phyloP scores from a whole-genome alignment of 345 rosid species.

The Salix caprea region DNA sequence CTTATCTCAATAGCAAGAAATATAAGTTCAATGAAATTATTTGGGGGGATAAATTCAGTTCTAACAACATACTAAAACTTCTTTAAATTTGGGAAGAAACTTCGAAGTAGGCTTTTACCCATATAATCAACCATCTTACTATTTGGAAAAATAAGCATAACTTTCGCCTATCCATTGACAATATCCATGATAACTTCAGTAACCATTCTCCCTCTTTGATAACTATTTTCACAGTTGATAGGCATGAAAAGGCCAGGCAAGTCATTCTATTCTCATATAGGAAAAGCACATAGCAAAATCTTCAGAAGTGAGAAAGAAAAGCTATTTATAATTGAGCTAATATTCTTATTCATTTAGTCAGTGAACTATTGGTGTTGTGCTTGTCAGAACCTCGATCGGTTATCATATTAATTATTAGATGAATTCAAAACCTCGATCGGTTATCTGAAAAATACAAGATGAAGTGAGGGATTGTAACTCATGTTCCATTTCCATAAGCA shows the following conservation, averaged over 20 bases:
- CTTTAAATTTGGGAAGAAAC: background rate
- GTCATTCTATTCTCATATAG: background rate
- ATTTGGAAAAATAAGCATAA: no score
- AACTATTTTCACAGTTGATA: background rate
- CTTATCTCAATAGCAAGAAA: background rate
- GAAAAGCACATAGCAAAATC: background rate
- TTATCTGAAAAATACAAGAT: no score
- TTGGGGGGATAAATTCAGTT: background rate
- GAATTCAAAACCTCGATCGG: no score
- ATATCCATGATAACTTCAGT: background rate
- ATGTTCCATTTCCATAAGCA: background rate
- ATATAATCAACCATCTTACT: no score
- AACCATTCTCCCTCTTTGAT: background rate
- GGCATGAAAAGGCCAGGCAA: background rate
- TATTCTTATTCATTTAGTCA: background rate
- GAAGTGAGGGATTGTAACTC: no score
- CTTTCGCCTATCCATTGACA: background rate
- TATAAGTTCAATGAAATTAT: background rate
- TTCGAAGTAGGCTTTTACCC: no score
- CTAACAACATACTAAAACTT: background rate
- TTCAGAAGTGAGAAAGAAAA: background rate
- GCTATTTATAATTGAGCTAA: background rate
- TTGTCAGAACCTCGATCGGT: no score
- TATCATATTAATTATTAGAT: no score
- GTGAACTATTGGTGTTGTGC: background rate